Evolutionary conservation across 2,329 filamentous ascomycete species (phyloP), one percentile per base, ranked within the genome.

Genomic region (Xylariaceae sp.): DNA sequence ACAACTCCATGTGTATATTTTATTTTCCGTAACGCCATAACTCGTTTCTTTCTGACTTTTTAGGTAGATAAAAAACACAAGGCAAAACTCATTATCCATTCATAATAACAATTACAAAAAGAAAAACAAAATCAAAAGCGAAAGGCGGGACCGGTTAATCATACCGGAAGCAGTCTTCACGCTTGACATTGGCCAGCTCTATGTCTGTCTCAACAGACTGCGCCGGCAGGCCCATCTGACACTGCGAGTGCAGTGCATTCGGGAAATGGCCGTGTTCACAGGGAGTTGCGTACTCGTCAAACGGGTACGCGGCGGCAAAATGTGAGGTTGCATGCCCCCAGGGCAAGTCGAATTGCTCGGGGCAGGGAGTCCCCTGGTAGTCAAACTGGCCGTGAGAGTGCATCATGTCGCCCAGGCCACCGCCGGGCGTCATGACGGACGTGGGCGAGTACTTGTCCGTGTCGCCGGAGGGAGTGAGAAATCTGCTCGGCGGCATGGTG

Each of bases 391-490:
- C 56, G 10, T 68, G 67, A 1, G 70, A 57, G 42, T 68, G 66
- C 42, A 76, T 56, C 58, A 76, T 68, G 39, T 74, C 72, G 62
- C 62, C 66, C 5, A 62, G 58, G 1, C 74, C 23, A 30, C 23
- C 72, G 51, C 71, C 76, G 30, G 72, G 67, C 8, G 68, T 64
- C 60, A 74, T 61, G 13, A 60, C 65, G 5, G 70, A 70, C 2
- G 71, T 62, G 7, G 69, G 61, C 1, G 70, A 67, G 52, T 74
- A 73, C 15, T 69, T 63, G 64, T 83, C 81, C 3, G 68, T 71
- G 58, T 84, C 82, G 70, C 80, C 83, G 70, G 76, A 80, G 1
- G 82, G 82, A 0, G 82, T 84, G 60, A 82, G 76, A 34, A 83
- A 57, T 63, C 74, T 60, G 55, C 69, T 55, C 64, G 72, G 71